Evolutionary conservation across 106 monocot genomes (phyloP), one percentile per base, ranked within the genome.

Genomic region (Ottelia alismoides): DNA sequence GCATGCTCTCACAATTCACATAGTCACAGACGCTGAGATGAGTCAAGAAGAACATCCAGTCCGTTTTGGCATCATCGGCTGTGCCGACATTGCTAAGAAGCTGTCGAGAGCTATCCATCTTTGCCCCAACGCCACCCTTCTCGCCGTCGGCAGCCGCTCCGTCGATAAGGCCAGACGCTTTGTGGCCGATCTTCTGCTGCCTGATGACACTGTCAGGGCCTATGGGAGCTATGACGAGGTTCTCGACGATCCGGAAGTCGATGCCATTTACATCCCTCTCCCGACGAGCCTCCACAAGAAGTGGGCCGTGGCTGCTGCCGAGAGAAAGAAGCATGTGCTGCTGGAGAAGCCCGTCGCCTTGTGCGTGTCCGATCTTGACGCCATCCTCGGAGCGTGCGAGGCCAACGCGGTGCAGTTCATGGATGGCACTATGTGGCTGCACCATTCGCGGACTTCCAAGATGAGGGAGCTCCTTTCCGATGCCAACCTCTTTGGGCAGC

Each of bases 21-120:
- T n/a, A n/a, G n/a, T n/a, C n/a, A n/a, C n/a, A n/a, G n/a, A n/a
- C n/a, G n/a, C n/a, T n/a, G n/a, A n/a, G n/a, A n/a, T n/a, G n/a
- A n/a, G n/a, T n/a, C n/a, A n/a, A n/a, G n/a, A n/a, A n/a, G n/a
- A n/a, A n/a, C n/a, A n/a, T n/a, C n/a, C n/a, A n/a, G n/a, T n/a
- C n/a, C n/a, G n/a, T n/a, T 85, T 85, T 76, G 79, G 85, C 51
- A 76, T 85, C 51, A 7, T 85, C 17, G 79, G 85, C n/a, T 85
- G 79, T 70, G 85, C 85, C 50, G 28, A 55, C 2, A 80, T 85
- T 32, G 85, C 85, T 19, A 68, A 66, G 24, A 85, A 85, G 63
- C 27, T 85, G 28, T 54, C 70, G 9, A 72, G 85, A 20, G 85
- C 76, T 51, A 76, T 85, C 62, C 18, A 27, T 31, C 74, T 83